Conservation (phyloP, 345 rosid genomes). For the Aurinia saxatilis region DNA sequence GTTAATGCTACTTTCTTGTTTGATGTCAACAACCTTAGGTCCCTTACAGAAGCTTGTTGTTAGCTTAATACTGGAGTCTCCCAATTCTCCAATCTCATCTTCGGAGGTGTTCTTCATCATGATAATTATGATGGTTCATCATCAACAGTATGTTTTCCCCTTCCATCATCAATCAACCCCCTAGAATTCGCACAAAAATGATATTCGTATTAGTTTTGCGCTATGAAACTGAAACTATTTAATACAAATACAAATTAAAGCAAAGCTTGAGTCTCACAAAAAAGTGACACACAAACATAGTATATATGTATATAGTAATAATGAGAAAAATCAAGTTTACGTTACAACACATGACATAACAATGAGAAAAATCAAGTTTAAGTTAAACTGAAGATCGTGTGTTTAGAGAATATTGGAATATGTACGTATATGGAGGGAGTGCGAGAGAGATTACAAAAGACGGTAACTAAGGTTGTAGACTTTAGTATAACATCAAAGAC, state of each 20-base stretch:
- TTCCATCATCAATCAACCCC: constrained; percentile 64
- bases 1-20: constrained; percentile 56
- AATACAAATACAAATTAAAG: not conserved
- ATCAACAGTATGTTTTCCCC: constrained; percentile 48
- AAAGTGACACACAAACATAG: too few species aligned
- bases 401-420: too few species aligned
- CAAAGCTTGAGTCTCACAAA: too few species aligned
- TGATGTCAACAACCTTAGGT: constrained; percentile 33
- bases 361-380: too few species aligned
- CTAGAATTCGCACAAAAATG: not conserved
- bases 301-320: too few species aligned
- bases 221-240: not conserved
- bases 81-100: constrained; percentile 54
- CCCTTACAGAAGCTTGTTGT: constrained; percentile 44
- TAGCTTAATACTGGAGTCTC: constrained; percentile 50
- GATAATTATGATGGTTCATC: constrained; percentile 24
- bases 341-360: not conserved
- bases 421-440: too few species aligned
- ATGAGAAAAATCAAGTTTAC: not conserved
- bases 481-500: too few species aligned
- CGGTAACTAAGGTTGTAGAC: too few species aligned
- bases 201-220: not conserved
- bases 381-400: too few species aligned
- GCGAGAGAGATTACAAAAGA: too few species aligned
- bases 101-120: constrained; percentile 29